These are phyloP conservation scores for Saururus chinensis DNA, from an alignment of 164 flowering plant species.

Conservation along the genomic window DNA sequence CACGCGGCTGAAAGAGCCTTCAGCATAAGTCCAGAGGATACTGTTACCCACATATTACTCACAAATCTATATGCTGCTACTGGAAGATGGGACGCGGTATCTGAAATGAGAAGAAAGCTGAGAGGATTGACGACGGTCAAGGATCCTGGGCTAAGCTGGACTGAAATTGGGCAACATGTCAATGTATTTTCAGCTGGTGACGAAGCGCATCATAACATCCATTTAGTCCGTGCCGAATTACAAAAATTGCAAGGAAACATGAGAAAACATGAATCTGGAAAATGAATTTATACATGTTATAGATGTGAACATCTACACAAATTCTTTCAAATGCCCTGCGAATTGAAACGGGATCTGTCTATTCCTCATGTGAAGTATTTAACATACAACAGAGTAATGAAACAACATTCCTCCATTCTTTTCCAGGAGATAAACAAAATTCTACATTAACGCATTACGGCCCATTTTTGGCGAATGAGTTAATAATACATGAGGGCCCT, in stretches of 20 bases:
- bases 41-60: conserved; percentile 48
- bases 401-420: background rate
- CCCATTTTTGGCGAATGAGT: background rate
- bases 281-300: background rate
- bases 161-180: conserved; percentile 32
- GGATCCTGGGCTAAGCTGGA: conserved; percentile 90
- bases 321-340: background rate
- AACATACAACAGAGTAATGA: background rate
- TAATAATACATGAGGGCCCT: background rate
- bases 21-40: conserved; percentile 40
- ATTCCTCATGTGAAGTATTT: background rate
- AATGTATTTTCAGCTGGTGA: conserved; percentile 55
- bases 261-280: conserved; percentile 6
- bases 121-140: conserved; percentile 42
- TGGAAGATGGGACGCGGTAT: conserved; percentile 65
- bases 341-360: too few species aligned
- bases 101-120: conserved; percentile 52
- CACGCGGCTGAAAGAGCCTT: conserved; percentile 55
- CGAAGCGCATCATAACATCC: too few species aligned
- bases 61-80: conserved; percentile 62
- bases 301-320: background rate
- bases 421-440: background rate
- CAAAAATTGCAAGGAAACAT: conserved; percentile 35
- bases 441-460: background rate
- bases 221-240: conserved; percentile 29